These are phyloP conservation scores for Loxodes magnus DNA, from an alignment of 73 alveolate genomes.

Conservation along the genomic window DNA sequence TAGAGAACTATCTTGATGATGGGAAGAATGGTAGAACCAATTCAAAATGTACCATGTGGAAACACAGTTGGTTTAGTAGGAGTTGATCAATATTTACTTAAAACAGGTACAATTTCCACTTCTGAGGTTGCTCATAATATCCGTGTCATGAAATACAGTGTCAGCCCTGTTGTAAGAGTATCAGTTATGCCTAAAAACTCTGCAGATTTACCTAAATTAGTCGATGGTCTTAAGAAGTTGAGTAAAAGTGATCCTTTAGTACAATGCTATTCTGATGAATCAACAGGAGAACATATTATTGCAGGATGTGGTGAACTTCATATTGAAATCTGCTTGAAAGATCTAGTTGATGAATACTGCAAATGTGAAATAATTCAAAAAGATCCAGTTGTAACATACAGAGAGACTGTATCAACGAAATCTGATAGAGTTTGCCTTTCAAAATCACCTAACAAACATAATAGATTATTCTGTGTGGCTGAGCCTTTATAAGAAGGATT, in stretches of 20 bases:
- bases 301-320: constrained; percentile 99
- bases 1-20: constrained; percentile 87
- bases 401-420: constrained; percentile 85
- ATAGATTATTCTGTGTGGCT: constrained; percentile 81
- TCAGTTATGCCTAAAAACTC: constrained; percentile 97
- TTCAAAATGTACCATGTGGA: constrained; percentile 97
- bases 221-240: constrained; percentile 94
- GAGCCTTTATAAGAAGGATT: constrained; percentile 86
- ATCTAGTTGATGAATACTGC: constrained; percentile 91
- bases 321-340: constrained; percentile 93
- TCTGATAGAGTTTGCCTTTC: constrained; percentile 83
- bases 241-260: constrained; percentile 95
- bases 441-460: constrained; percentile 98
- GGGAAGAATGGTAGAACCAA: constrained; percentile 84
- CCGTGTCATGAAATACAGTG: constrained; percentile 96
- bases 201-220: constrained; percentile 95
- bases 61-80: constrained; percentile 96
- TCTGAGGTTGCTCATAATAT: constrained; percentile 87
- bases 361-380: constrained; percentile 83
- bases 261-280: constrained; percentile 82
- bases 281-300: constrained; percentile 89
- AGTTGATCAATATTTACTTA: constrained; percentile 83
- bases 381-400: constrained; percentile 98
- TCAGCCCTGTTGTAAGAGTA: constrained; percentile 98
- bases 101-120: constrained; percentile 96